These are phyloP conservation scores for Quercus dentata DNA, from an alignment of 306 rosid species.

Conservation along the genomic window DNA sequence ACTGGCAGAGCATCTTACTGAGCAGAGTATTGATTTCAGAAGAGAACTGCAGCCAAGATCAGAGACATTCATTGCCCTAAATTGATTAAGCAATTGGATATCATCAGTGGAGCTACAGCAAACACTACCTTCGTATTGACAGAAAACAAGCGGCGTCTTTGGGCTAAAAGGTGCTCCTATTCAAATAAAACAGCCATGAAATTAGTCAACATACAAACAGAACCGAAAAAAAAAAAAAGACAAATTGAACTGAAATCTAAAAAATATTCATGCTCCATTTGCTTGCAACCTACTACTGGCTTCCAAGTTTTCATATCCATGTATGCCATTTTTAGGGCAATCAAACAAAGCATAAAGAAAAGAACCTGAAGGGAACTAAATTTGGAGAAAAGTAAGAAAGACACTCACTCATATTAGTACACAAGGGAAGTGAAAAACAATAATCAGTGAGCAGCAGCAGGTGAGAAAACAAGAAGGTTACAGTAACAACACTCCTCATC, in stretches of 20 bases:
- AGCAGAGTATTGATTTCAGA: constrained; percentile 35
- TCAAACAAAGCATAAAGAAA: not conserved
- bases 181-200: not conserved
- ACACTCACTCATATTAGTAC: constrained; percentile 31
- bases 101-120: constrained; percentile 38
- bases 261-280: not conserved
- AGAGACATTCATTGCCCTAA: constrained; percentile 15
- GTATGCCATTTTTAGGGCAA: not conserved
- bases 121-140: constrained; percentile 36
- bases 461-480: constrained; percentile 16
- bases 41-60: constrained; percentile 24
- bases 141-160: constrained; percentile 25
- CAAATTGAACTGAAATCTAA: not conserved
- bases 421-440: constrained; percentile 30
- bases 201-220: not conserved
- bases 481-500: constrained; percentile 18
- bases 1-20: constrained; percentile 11
- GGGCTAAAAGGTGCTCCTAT: constrained; percentile 30
- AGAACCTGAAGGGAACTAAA: not conserved
- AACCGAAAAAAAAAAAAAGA: not conserved
- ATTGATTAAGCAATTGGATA: constrained; percentile 13
- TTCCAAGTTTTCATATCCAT: not conserved
- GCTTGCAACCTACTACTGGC: not conserved
- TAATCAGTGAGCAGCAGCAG: constrained; percentile 16
- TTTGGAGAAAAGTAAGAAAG: not conserved